phyloP scores from a whole-genome alignment of 1,284 basidiomycete genomes.

The Trametes polyzona region DNA sequence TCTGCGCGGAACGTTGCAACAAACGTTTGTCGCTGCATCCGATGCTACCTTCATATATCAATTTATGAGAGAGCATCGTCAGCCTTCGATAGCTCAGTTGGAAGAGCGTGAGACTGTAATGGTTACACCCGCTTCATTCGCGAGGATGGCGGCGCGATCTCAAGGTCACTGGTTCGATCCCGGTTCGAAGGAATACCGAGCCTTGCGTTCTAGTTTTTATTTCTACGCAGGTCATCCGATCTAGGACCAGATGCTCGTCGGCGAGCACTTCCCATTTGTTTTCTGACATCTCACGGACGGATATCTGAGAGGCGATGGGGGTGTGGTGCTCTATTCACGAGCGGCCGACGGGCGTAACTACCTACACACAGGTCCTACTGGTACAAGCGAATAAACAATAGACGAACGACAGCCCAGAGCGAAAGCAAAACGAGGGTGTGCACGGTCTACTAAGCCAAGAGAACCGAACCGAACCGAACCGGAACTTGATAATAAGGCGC shows the following conservation, averaged over 20 bases:
- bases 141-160: no score
- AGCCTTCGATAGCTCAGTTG: slow-evolving; percentile 29
- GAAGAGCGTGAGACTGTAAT: slow-evolving; percentile 29
- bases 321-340: slow-evolving; percentile 1
- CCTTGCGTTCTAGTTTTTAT: no score
- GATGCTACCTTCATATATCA: background rate
- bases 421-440: slow-evolving; percentile 4
- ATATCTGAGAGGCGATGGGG: background rate
- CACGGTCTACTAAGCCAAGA: background rate
- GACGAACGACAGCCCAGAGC: slow-evolving; percentile 13
- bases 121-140: background rate
- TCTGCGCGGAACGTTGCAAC: background rate
- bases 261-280: background rate
- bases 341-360: background rate
- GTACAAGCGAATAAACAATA: slow-evolving; percentile 4
- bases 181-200: slow-evolving; percentile 23
- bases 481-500: slow-evolving; percentile 10
- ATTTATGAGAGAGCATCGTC: background rate
- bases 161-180: slow-evolving; percentile 21
- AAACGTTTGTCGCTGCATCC: background rate
- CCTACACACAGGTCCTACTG: slow-evolving; percentile 9
- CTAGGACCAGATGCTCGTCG: no score
- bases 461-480: no score
- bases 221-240: background rate
- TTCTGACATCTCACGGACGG: background rate